Conservation (phyloP, 371 early-diverging fungal genomes). For the Rhizopus sp. region DNA sequence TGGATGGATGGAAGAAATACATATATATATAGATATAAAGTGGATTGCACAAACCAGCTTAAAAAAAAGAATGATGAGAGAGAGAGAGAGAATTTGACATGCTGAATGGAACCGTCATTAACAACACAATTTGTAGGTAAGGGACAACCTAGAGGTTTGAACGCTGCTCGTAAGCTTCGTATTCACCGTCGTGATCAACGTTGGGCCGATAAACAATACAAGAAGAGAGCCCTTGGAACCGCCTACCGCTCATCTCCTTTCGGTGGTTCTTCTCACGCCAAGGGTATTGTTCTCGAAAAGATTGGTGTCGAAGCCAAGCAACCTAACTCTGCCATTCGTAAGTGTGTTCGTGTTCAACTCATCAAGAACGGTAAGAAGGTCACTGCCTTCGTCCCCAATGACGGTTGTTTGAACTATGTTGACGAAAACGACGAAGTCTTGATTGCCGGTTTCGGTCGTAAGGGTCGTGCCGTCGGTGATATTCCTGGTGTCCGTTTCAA, state of each 20-base stretch:
- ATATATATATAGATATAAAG: background rate
- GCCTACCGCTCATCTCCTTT: constrained; percentile 97
- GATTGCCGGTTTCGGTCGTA: constrained; percentile 96
- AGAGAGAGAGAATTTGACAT: background rate
- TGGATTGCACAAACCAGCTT: background rate
- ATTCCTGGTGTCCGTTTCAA: constrained; percentile 99
- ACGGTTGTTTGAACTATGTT: constrained; percentile 99
- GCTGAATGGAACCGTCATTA: too few relatives aligned
- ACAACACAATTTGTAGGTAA: constrained; percentile 57
- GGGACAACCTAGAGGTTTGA: constrained; percentile 97
- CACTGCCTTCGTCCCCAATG: constrained; percentile 99
- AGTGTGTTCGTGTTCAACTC: constrained; percentile 99
- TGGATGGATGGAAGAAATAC: constrained; percentile 12
- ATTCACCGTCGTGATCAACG: constrained; percentile 96
- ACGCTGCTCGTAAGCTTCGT: constrained; percentile 98
- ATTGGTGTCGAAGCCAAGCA: constrained; percentile 99
- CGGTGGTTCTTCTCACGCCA: constrained; percentile 99
- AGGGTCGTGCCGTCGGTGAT: constrained; percentile 95
- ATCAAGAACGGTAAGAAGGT: constrained; percentile 99
- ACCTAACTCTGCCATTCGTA: constrained; percentile 99
- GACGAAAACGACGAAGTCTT: constrained; percentile 98
- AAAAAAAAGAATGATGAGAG: background rate
- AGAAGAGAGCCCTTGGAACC: constrained; percentile 98
- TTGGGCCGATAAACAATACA: constrained; percentile 99
- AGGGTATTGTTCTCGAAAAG: constrained; percentile 99